These are phyloP conservation scores for Scorias spongiosa DNA, from an alignment of 2,329 filamentous ascomycete genomes.

Conservation along the genomic window DNA sequence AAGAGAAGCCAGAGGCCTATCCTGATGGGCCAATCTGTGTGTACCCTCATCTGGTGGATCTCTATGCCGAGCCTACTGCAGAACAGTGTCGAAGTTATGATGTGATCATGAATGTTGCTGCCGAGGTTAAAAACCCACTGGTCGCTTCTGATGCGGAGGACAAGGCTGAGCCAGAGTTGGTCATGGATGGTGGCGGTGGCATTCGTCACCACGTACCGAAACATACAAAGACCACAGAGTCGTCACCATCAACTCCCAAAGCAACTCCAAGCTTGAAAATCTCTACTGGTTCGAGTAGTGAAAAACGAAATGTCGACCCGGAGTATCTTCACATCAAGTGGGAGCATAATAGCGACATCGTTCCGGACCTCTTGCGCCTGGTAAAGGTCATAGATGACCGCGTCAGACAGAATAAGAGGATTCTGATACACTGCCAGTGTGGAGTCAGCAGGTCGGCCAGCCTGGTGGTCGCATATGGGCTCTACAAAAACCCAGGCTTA, in stretches of 20 bases:
- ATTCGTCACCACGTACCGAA: slow-evolving; percentile 7
- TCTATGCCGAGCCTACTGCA: slow-evolving; percentile 66
- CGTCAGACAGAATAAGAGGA: slow-evolving; percentile 57
- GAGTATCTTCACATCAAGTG: slow-evolving; percentile 80
- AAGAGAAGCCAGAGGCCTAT: slow-evolving; percentile 65
- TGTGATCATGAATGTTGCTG: slow-evolving; percentile 71
- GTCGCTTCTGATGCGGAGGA: slow-evolving; percentile 7
- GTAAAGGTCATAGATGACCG: slow-evolving; percentile 63
- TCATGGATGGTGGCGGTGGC: slow-evolving; percentile 17
- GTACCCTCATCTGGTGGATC: slow-evolving; percentile 60
- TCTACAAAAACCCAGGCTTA: slow-evolving; percentile 62
- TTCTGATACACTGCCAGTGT: slow-evolving; percentile 74
- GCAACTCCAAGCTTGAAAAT: slow-evolving; percentile 30
- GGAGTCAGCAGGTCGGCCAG: slow-evolving; percentile 74
- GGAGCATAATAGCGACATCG: slow-evolving; percentile 81
- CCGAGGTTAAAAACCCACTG: slow-evolving; percentile 69
- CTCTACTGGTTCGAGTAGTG: slow-evolving; percentile 14
- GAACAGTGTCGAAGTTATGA: slow-evolving; percentile 67
- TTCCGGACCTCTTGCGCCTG: slow-evolving; percentile 57
- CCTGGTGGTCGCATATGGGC: slow-evolving; percentile 70
- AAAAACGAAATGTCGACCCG: slow-evolving; percentile 35
- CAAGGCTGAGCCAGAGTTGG: slow-evolving; percentile 10
- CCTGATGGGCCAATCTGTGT: slow-evolving; percentile 71
- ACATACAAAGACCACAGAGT: not conserved
- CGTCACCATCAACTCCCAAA: slow-evolving; percentile 36